These are phyloP conservation scores for Fraxinus greggii DNA, from an alignment of 305 asterid species.

Conservation along the genomic window DNA sequence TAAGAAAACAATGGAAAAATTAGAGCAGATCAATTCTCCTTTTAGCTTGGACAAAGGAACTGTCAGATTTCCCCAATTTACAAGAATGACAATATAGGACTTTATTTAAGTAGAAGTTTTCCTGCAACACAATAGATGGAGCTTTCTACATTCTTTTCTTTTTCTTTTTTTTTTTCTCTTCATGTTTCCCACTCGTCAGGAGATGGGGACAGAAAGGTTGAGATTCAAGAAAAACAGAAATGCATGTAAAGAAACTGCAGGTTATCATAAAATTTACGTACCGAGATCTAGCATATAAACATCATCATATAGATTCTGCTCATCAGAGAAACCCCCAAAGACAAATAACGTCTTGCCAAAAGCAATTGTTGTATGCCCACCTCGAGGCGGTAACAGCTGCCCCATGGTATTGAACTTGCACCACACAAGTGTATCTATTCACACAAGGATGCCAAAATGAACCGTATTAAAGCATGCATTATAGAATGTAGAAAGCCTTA, in stretches of 20 bases:
- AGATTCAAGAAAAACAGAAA: background rate
- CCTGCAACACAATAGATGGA: background rate
- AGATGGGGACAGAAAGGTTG: background rate
- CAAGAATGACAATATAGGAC: background rate
- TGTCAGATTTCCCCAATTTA: background rate
- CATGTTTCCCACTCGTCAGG: background rate
- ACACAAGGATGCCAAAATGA: constrained; percentile 33
- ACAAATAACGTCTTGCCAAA: constrained; percentile 77
- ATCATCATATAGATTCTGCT: constrained; percentile 79
- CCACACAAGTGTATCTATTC: constrained; percentile 83
- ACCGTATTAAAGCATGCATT: constrained; percentile 21
- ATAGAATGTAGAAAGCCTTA: constrained; percentile 10
- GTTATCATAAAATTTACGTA: constrained; percentile 34
- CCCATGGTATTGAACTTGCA: constrained; percentile 83
- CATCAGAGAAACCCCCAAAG: constrained; percentile 94
- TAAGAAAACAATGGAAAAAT: background rate
- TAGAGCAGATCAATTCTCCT: background rate
- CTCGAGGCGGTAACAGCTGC: constrained; percentile 88
- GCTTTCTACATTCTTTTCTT: background rate
- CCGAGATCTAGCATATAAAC: constrained; percentile 86
- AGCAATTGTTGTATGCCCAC: constrained; percentile 86
- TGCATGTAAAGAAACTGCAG: background rate
- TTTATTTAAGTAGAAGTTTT: background rate
- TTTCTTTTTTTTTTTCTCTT: background rate
- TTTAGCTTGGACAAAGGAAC: background rate